A percentile compares a stretch with the other conserved stretches of the same genome.
Conservation (phyloP, 2,329 filamentous ascomycete genomes). For the Paecilomyces sp. region DNA sequence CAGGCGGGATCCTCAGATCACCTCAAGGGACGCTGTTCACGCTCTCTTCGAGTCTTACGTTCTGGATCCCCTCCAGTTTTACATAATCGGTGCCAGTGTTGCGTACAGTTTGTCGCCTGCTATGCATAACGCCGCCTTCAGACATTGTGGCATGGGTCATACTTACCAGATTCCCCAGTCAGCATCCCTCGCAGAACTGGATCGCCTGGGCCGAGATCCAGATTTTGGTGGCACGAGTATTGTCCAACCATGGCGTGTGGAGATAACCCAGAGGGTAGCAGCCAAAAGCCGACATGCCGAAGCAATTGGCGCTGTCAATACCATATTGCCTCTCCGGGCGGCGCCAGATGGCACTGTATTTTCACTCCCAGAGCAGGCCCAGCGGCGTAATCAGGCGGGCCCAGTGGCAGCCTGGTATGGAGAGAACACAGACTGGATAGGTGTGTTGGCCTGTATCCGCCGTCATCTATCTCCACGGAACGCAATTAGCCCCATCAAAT, state of each 20-base stretch:
- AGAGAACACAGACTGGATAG: conserved; percentile 39
- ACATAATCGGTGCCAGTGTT: conserved; percentile 34
- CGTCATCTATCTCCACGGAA: conserved; percentile 42
- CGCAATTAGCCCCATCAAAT: conserved; percentile 44
- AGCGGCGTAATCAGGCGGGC: conserved; percentile 35
- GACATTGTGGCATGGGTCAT: conserved; percentile 32
- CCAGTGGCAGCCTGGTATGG: conserved; percentile 36
- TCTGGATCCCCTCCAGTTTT: conserved; percentile 36
- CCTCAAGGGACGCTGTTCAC: conserved; percentile 28
- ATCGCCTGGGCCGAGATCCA: conserved; percentile 29
- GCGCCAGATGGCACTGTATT: conserved; percentile 28
- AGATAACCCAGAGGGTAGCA: conserved; percentile 28
- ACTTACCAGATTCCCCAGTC: conserved; percentile 32
- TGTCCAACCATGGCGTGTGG: conserved; percentile 38
- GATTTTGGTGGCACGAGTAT: conserved; percentile 36
- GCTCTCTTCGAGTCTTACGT: conserved; percentile 35
- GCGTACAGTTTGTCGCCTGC: conserved; percentile 35
- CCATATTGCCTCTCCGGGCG: conserved; percentile 35
- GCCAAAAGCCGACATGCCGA: conserved; percentile 36
- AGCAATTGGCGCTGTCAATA: conserved; percentile 40
- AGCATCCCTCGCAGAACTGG: conserved; percentile 28
- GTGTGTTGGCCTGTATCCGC: conserved; percentile 35
- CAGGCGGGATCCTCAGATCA: conserved; percentile 26
- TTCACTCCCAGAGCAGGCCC: conserved; percentile 31
- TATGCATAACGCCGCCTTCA: conserved; percentile 37